Evolutionary conservation across 495 filamentous ascomycete genomes (phyloP), one percentile per base, ranked within the genome.

Genomic region (Talaromyces liani): DNA sequence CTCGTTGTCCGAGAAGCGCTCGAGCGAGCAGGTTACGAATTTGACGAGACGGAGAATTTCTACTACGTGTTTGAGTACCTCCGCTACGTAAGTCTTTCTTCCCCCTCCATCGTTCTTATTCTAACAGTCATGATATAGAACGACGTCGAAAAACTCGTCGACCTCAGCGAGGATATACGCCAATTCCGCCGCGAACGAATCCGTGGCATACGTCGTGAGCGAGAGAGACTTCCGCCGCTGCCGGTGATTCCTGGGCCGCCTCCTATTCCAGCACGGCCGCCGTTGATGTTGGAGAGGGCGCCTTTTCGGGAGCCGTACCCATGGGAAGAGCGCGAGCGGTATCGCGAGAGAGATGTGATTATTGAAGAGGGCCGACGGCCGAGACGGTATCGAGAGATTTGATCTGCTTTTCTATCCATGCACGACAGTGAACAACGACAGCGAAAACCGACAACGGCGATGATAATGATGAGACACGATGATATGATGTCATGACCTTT

Each of bases 51-150:
- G 2, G 88, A 91, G 58, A 84, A 77, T 57, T 96, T 90, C 74
- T 98, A 89, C 74, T 98, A 97, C 70, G 84, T 98, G 39, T 92
- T 96, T 77, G 87, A 93, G 63, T 97, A 95, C 73, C 82, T 98
- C 49, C 80, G 84, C 65, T 91, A 93, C 71, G 92, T 96, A 82
- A 80, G 91, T 84, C 39, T 33, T 62, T 14, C 58, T 54, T 36
- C 57, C 36, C 18, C 57, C 60, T 31, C 33, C 36, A 22, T 55
- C 8, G 20, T 61, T 33, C 49, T 45, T 54, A 45, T 41, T 18
- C 47, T 45, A 31, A 51, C 65, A 31, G 29, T 39, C 56, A 47
- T 45, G 29, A 7, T 33, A 31, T 68, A 97, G 91, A 91, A 94
- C 64, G 91, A 98, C 66, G 92, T 98, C 27, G 56, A 58, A 36